These are phyloP conservation scores for Lactarius evosmus DNA, from an alignment of 768 basidiomycete genomes.

Conservation along the genomic window DNA sequence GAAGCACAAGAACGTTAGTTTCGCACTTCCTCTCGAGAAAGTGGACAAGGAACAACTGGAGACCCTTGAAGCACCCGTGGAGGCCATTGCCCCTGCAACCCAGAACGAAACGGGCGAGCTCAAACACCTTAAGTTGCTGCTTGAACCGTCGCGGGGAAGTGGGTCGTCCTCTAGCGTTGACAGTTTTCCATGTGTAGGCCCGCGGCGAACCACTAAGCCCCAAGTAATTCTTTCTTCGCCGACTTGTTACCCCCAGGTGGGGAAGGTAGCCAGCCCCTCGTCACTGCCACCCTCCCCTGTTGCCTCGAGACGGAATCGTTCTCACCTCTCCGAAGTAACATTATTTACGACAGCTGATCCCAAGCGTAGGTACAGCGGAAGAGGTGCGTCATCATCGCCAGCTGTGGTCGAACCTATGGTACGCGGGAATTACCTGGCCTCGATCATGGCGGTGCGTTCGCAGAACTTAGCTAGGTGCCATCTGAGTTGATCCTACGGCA, in stretches of 20 bases:
- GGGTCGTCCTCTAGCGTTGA: constrained; percentile 1
- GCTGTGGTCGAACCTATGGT: not conserved
- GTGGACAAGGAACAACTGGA: not conserved
- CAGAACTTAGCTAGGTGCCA: not conserved
- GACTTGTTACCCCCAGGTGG: not conserved
- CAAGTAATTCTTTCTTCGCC: not conserved
- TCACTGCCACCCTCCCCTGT: not conserved
- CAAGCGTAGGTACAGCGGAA: not conserved
- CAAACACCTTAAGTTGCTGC: not conserved
- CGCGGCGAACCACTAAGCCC: not conserved
- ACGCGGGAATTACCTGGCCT: not conserved
- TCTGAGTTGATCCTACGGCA: not conserved
- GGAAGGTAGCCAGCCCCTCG: not conserved
- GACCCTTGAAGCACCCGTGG: not conserved
- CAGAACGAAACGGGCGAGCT: not conserved
- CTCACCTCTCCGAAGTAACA: not conserved
- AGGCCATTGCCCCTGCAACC: not conserved
- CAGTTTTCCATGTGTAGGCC: not conserved
- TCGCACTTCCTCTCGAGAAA: constrained; percentile 11
- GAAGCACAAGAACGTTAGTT: constrained; percentile 24
- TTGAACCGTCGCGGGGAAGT: not conserved
- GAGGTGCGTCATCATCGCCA: not conserved
- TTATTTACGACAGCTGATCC: not conserved
- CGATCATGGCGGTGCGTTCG: constrained; percentile 15
- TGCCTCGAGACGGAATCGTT: not conserved